A percentile compares a stretch with the other conserved stretches of the same genome.
Conservation (phyloP, 805 yeast species). For the Spathaspora passalidarum region DNA sequence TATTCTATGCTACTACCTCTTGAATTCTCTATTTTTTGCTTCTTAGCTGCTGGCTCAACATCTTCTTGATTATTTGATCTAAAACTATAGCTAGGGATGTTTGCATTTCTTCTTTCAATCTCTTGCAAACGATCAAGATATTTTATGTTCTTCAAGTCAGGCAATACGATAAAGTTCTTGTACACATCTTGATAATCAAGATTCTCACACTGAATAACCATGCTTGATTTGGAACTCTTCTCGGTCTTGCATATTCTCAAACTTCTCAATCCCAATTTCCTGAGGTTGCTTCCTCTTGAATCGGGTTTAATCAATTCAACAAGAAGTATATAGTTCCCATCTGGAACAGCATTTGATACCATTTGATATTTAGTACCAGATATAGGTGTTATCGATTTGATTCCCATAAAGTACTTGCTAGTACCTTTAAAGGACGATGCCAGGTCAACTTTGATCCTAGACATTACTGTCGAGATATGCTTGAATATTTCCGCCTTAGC, state of each 20-base stretch:
- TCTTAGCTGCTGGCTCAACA: neutral
- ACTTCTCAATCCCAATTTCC: slow-evolving; percentile 1
- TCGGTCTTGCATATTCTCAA: slow-evolving; percentile 1
- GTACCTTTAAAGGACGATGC: slow-evolving; percentile 15
- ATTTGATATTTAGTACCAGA: slow-evolving; percentile 8
- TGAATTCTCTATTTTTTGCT: neutral
- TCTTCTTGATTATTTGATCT: neutral
- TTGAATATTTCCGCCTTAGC: neutral
- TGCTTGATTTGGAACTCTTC: neutral
- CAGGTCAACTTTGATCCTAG: slow-evolving; percentile 15
- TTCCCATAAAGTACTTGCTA: slow-evolving; percentile 28
- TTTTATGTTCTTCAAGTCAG: neutral
- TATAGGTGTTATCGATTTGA: slow-evolving; percentile 9
- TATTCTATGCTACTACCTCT: neutral
- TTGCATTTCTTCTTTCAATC: neutral
- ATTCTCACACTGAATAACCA: slow-evolving; percentile 1
- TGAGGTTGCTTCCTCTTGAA: neutral
- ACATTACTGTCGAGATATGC: slow-evolving; percentile 6
- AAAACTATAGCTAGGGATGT: no score
- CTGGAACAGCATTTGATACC: slow-evolving; percentile 12
- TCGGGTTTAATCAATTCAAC: slow-evolving; percentile 21
- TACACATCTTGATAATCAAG: slow-evolving; percentile 3
- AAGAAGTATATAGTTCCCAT: slow-evolving; percentile 19
- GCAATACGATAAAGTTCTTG: slow-evolving; percentile 7
- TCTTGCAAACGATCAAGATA: slow-evolving; percentile 1